Evolutionary conservation across 805 yeast species (phyloP), one percentile per base, ranked within the genome.

Genomic region (Gaillardinia entomophila): DNA sequence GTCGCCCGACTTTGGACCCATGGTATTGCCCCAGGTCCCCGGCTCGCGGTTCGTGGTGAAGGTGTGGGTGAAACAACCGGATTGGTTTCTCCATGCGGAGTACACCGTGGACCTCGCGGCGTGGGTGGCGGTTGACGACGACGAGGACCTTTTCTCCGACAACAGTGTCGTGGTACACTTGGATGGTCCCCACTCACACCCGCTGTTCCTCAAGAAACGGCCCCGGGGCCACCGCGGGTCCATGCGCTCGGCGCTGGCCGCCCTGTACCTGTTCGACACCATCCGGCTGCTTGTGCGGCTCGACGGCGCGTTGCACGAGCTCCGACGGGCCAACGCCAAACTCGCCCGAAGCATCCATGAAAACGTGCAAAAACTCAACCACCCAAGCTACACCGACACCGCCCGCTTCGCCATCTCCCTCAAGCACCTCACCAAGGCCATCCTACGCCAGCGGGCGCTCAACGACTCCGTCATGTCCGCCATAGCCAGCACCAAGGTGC

Each of bases 261-360:
- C 26, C 2, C 53, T 62, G 3, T 61, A 61, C 34, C 38, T 49
- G 4, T 56, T 56, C 34, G 65, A 60, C 32, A 29, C 47, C 6
- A 48, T 60, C n/a, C 33, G 67, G 27, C 42, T 57, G 1, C 31
- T 59, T 7, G 44, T 42, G 28, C 53, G 48, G 26, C 35, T 59
- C n/a, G 32, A 42, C 12, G 40, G 41, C 15, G 51, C 64, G 1
- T 33, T 53, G 2, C 49, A 48, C 17, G 71, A 66, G 31, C 49
- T 65, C 25, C 22, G 33, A 4, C 12, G 24, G 2, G 37, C 60
- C 23, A 63, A 62, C 35, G 24, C 19, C n/a, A 41, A 34, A 14
- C 33, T 57, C 1, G 30, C 51, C 1, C 27, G 20, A 3, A 56
- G 51, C 14, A 54, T 62, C 12, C 20, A 39, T 12, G 42, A 43